Conservation (phyloP, 306 rosid species). For the Ammopiptanthus mongolicus region DNA sequence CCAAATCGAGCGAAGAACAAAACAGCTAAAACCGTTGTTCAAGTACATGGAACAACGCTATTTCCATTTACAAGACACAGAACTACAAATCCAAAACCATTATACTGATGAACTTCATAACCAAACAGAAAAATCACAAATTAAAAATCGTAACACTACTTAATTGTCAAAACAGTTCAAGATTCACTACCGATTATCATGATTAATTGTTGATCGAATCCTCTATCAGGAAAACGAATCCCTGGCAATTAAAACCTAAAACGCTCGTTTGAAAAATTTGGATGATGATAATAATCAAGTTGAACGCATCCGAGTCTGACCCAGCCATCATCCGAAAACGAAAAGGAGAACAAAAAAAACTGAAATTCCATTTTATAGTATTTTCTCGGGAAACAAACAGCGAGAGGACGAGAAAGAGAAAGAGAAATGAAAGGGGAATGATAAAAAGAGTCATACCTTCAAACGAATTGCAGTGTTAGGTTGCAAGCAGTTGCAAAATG, state of each 20-base stretch:
- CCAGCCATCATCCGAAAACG: neutral
- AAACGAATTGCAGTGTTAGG: neutral
- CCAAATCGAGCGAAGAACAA: neutral
- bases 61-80: neutral
- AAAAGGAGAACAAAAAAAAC: neutral
- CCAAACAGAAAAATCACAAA: neutral
- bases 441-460: conserved; percentile 4
- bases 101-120: neutral
- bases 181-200: neutral
- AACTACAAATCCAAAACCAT: neutral
- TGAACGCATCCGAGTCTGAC: neutral
- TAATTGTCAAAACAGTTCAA: neutral
- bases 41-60: neutral
- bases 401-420: neutral
- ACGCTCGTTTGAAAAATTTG: neutral
- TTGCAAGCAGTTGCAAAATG: neutral
- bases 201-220: neutral
- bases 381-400: conserved; percentile 9
- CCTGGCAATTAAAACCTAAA: neutral
- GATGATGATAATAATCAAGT: neutral
- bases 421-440: neutral
- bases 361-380: neutral
- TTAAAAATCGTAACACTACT: neutral
- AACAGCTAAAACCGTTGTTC: neutral
- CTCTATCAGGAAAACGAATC: neutral